Conservation (phyloP, 768 basidiomycete species). For the Termitomyces sp. region DNA sequence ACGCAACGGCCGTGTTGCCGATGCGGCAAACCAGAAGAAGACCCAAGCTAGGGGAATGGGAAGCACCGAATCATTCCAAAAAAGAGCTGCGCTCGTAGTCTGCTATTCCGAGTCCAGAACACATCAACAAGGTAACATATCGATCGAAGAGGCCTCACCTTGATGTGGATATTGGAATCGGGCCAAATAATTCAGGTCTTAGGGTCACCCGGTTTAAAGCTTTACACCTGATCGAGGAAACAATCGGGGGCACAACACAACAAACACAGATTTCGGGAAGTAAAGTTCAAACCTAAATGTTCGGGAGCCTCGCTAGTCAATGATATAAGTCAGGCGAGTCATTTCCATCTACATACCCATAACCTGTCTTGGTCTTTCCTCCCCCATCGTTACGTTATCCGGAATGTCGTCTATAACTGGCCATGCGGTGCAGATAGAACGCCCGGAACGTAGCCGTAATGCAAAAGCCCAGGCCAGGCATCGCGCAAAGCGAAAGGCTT, state of each 20-base stretch:
- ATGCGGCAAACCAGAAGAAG: conserved; percentile 10
- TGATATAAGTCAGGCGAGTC: conserved; percentile 34
- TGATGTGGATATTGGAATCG: conserved; percentile 12
- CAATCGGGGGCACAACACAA: conserved; percentile 35
- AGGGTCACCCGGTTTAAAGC: conserved; percentile 31
- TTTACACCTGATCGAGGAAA: conserved; percentile 40
- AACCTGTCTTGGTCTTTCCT: conserved; percentile 42
- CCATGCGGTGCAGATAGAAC: conserved; percentile 54
- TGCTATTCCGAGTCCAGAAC: conserved; percentile 3
- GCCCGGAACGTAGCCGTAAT: conserved; percentile 82
- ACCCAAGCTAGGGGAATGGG: conserved; percentile 13
- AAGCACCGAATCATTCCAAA: conserved; percentile 19
- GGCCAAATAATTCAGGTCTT: conserved; percentile 19
- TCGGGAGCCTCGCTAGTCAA: conserved; percentile 22
- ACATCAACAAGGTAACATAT: conserved; percentile 8
- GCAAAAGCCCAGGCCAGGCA: conserved; percentile 86
- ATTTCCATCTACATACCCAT: conserved; percentile 31
- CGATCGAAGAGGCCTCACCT: conserved; percentile 7
- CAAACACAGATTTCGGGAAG: conserved; percentile 28
- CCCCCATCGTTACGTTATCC: conserved; percentile 45
- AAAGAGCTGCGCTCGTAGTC: not conserved
- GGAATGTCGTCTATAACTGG: conserved; percentile 57
- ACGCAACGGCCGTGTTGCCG: conserved; percentile 29
- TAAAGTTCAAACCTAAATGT: conserved; percentile 29
- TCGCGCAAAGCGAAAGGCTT: conserved; percentile 89